Base-by-base conservation (phyloP, 306 rosid species). In the Citrullus mucosospermus region DNA sequence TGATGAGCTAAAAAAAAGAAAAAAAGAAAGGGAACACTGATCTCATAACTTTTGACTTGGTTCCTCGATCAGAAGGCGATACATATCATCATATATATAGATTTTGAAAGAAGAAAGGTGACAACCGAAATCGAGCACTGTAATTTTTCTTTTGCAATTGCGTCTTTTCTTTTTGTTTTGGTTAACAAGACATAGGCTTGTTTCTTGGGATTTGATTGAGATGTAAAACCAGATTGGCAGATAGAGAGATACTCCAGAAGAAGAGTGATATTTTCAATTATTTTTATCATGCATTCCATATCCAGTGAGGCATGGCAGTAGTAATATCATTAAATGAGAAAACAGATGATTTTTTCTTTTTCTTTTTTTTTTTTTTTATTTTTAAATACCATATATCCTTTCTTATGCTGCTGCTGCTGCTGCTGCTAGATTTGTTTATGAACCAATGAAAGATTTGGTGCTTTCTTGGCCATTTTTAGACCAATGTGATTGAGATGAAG, bases 191-290 rank as follows among this genome's bases (percentile, higher is more conserved):
- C 58, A 82, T 93, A 91, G 93, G 85, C 63, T 88, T 86, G 80
- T 79, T 88, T 81, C 78, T 79, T 84, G 86, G 90, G 88, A 80
- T 88, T 90, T 83, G 90, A 83, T 91, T 89, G 98, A 96, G 97
- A 89, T 79, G 95, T 90, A 90, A 86, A 90, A 86, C 82, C 89
- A 90, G 88, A 85, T 90, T 85, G 89, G 89, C 94, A 88, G 90
- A 48, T 16, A 48, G 12, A 87, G 85, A 85, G 78, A 66, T 84
- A 88, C 88, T 83, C 87, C 80, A 83, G 83, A 85, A 83, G 82
- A 85, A 87, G 88, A 91, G 84, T 82, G 87, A 85, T 53, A 17
- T 88, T 89, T 87, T 82, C 69, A 81, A 83, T 88, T 88, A 85
- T 85, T 88, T 80, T 88, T 80, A 82, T 86, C 84, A 85, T 84